Percentiles rank a stretch among this genome's conserved stretches.
Conservation (phyloP, 2,329 filamentous ascomycete genomes). For the Monosporascus sp. region DNA sequence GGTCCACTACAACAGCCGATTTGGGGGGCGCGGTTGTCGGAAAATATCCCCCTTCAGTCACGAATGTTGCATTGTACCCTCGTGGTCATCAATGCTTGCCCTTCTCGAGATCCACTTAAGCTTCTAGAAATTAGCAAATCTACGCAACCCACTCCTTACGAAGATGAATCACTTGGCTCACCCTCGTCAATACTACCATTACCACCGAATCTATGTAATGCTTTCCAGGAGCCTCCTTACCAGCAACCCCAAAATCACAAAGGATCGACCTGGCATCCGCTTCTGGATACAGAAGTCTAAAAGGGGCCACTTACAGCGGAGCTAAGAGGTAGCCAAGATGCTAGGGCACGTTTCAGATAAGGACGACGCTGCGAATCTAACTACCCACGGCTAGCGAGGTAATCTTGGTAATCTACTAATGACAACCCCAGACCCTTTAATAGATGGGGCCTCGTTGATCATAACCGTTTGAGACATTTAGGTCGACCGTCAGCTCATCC, state of each 20-base stretch:
- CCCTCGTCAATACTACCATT: neutral
- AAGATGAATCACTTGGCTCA: neutral
- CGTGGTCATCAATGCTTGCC: neutral
- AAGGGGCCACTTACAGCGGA: neutral
- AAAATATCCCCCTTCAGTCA: neutral
- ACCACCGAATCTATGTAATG: neutral
- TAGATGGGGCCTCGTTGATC: neutral
- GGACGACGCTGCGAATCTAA: neutral
- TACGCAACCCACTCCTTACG: neutral
- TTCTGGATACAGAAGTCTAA: neutral
- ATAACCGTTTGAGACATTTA: neutral
- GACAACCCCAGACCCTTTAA: neutral
- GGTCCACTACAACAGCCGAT: neutral
- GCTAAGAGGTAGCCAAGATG: neutral
- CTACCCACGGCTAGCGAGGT: neutral
- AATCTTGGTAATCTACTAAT: neutral
- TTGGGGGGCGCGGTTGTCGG: neutral
- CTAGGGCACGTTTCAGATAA: neutral
- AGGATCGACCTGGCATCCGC: neutral
- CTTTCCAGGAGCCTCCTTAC: neutral
- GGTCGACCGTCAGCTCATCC: no score
- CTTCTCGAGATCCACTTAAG: neutral
- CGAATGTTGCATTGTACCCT: neutral
- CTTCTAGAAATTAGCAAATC: neutral
- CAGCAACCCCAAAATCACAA: neutral